Percentiles rank a stretch among this genome's conserved stretches.
Conservation (phyloP, 345 rosid species). For the Brassica incana region DNA sequence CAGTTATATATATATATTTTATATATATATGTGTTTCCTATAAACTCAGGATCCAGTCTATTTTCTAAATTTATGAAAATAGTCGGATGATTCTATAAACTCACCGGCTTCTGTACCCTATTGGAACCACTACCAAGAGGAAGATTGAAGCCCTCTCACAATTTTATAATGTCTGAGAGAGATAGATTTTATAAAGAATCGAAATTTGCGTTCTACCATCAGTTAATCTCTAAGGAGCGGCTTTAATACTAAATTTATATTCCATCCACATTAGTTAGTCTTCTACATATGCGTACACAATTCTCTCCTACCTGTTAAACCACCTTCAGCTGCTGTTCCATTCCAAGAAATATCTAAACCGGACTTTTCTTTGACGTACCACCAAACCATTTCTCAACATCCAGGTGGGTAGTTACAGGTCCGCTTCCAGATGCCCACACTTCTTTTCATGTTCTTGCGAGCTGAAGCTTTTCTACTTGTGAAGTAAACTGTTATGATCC, state of each 20-base stretch:
- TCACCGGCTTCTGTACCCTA: neutral
- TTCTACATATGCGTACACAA: slow-evolving; percentile 27
- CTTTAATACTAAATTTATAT: slow-evolving; percentile 15
- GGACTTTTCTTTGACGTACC: slow-evolving; percentile 20
- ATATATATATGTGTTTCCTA: neutral
- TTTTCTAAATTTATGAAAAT: neutral
- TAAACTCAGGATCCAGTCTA: neutral
- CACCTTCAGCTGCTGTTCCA: slow-evolving; percentile 6
- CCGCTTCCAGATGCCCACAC: neutral
- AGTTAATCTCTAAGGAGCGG: slow-evolving; percentile 23
- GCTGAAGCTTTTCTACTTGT: neutral
- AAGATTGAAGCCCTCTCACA: neutral
- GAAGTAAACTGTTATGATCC: slow-evolving; percentile 36
- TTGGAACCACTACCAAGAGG: neutral
- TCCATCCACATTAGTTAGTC: slow-evolving; percentile 33
- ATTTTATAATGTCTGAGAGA: neutral
- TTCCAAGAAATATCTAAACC: slow-evolving; percentile 12
- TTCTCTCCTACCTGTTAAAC: slow-evolving; percentile 7
- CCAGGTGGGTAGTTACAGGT: neutral
- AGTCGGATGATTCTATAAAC: neutral
- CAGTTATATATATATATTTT: neutral
- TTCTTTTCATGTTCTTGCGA: neutral
- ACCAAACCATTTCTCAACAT: slow-evolving; percentile 22
- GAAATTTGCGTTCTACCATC: slow-evolving; percentile 2
- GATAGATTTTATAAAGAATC: slow-evolving; percentile 13